Base-by-base conservation (phyloP, 177 flowering plant species). In the Telopea speciosissima region DNA sequence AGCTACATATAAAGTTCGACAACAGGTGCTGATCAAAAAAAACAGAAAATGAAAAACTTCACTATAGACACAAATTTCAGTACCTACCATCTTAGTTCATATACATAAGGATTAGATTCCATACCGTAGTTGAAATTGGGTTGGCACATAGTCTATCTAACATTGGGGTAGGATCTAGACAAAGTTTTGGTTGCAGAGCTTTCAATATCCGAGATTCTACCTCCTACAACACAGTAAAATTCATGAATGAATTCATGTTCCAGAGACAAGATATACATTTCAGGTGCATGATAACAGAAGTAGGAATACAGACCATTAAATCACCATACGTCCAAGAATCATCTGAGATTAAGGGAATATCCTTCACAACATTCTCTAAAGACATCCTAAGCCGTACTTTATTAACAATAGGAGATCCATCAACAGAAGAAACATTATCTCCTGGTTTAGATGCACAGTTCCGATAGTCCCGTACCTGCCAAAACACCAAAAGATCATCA, bases 291-390 rank as follows among this genome's bases (percentile, higher is more conserved):
- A 25, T 33, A 24, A 76, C 24, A 71, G 65, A 26, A 66, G 17
- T 54, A 22, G 45, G 36, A 23, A 70, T 66, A 76, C 86, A 79
- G 72, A 93, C 99, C 96, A 96, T 90, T 76, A 91, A 81, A 85
- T 93, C 99, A 76, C 95, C 89, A 70, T 96, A 96, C 28, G 93
- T 87, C 99, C 99, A 96, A 67, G 92, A 88, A 76, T 79, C 82
- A 79, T 87, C 89, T 28, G 97, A 85, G 59, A 93, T 86, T 72
- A 77, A 70, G 31, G 98, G 92, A 12, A 96, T 89, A 79, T 96
- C 99, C 79, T 93, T 93, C 74, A 96, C 95, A 28, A 96, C 82
- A 80, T 93, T 91, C 79, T 96, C 99, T 83, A 91, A 76, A 11
- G 99, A 89, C 93, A 93, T 89, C 80, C 74, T 84, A 54, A 96